Evolutionary conservation across 371 early-diverging fungal genomes (phyloP), one percentile per base, ranked within the genome.

Genomic region (Haplosporangium sp.): DNA sequence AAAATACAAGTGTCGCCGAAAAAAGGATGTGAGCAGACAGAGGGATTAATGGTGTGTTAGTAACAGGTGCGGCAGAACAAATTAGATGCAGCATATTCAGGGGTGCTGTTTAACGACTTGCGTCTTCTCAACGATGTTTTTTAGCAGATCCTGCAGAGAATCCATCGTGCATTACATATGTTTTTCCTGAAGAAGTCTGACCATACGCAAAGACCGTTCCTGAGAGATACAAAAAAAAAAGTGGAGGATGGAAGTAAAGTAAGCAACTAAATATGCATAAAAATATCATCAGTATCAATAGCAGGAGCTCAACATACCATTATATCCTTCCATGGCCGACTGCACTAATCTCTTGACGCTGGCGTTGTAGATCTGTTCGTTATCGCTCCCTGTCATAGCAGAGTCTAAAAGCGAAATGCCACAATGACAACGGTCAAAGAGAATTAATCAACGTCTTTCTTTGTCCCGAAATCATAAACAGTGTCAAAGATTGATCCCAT

Each of bases 111-210:
- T 4, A 29, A 29, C 29, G 29, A 29, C 29, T 29, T 29, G 29
- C 29, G 4, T 29, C 29, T 4, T 29, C 29, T 1, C 29, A 29
- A 29, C 29, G 29, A 29, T 29, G 29, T 29, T 29, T 29, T 29
- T 29, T 29, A 29, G 4, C 29, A 29, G 29, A 9, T 14, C 4
- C 16, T 12, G 37, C 51, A 59, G 21, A 59, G 43, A 52, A 21
- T 13, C 6, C 13, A 20, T 43, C 54, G 29, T 29, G 29, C 29
- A 84, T 70, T 86, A 87, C 89, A 83, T 83, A 92, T 36, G 99
- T 99, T 82, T 99, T 99, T 47, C 99, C 99, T 55, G 94, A 93
- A 0, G 96, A 93, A 20, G 99, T 99, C 81, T 98, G 98, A n/a
- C 98, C 98, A 74, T 96, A 97, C 5, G 96, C 96, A 86, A 76